Conservation (phyloP, 2,329 filamentous ascomycete genomes). For the Colletotrichum magnum region DNA sequence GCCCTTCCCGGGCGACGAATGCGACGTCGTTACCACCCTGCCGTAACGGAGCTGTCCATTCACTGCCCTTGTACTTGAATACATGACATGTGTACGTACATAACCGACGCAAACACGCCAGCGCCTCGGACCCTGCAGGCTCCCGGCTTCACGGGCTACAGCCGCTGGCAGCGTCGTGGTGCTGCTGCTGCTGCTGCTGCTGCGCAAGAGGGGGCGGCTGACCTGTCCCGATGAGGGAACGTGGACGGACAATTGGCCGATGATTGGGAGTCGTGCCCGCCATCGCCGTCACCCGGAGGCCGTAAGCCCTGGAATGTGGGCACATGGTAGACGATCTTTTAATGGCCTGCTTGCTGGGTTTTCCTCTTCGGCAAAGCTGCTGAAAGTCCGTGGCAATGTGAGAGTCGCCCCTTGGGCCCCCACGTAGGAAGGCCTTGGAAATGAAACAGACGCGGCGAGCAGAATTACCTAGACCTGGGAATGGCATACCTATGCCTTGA, state of each 20-base stretch:
- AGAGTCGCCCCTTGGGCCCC: no score
- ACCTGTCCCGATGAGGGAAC: conserved; percentile 34
- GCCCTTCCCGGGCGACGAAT: conserved; percentile 2
- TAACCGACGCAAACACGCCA: background rate
- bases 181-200: no score
- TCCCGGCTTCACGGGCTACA: conserved; percentile 27
- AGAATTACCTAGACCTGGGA: no score
- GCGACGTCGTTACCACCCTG: background rate
- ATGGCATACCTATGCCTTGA: no score
- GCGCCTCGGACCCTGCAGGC: conserved; percentile 41
- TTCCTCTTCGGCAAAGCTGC: background rate
- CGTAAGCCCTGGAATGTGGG: conserved; percentile 31
- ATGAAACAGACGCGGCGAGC: no score
- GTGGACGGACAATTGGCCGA: conserved; percentile 8
- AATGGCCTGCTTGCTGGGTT: background rate
- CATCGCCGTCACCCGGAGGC: conserved; percentile 14
- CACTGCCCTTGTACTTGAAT: background rate
- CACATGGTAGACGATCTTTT: conserved; percentile 10
- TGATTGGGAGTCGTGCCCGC: conserved; percentile 18
- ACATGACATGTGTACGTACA: background rate
- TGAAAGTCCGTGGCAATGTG: background rate
- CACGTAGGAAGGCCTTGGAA: no score
- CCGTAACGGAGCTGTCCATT: background rate
- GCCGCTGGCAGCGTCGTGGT: background rate
- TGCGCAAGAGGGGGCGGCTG: conserved; percentile 16